Conservation (phyloP, 73 alveolate species). For the Durusdinium trenchii region DNA sequence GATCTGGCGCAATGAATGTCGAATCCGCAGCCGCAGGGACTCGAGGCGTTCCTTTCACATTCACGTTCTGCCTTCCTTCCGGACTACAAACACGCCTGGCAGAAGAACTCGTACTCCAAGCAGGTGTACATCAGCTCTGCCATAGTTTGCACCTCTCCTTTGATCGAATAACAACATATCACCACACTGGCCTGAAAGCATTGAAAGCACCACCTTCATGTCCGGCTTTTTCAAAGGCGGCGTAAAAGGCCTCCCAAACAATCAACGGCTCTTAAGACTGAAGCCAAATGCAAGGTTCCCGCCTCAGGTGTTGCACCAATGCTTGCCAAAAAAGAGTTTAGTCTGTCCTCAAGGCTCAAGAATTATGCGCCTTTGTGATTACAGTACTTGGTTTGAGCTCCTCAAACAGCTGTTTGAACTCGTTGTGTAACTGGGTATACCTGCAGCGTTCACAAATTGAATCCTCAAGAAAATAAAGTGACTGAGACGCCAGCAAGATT, state of each 20-base stretch:
- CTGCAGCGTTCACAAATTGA: background rate
- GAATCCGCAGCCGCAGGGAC: background rate
- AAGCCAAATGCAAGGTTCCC: background rate
- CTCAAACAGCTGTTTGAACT: conserved; percentile 91
- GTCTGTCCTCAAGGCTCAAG: conserved; percentile 63
- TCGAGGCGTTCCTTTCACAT: background rate
- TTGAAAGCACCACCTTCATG: background rate
- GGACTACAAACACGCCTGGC: conserved; percentile 79
- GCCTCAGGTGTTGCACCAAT: conserved; percentile 91
- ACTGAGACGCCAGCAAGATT: background rate
- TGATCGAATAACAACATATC: too few species aligned
- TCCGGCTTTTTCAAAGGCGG: conserved; percentile 57
- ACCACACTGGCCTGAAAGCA: too few species aligned
- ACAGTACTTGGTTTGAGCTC: background rate
- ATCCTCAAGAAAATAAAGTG: background rate
- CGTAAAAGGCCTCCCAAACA: conserved; percentile 68
- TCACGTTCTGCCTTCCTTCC: background rate
- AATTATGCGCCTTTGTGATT: background rate
- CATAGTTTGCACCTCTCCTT: conserved; percentile 80
- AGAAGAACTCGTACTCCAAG: conserved; percentile 93
- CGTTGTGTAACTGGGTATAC: conserved; percentile 92
- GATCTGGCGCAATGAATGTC: too few species aligned
- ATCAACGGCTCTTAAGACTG: background rate
- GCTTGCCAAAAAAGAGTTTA: conserved; percentile 71
- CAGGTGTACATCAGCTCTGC: conserved; percentile 94